Conservation (phyloP, 2,329 filamentous ascomycete genomes). For the Ophiostoma piceae region DNA sequence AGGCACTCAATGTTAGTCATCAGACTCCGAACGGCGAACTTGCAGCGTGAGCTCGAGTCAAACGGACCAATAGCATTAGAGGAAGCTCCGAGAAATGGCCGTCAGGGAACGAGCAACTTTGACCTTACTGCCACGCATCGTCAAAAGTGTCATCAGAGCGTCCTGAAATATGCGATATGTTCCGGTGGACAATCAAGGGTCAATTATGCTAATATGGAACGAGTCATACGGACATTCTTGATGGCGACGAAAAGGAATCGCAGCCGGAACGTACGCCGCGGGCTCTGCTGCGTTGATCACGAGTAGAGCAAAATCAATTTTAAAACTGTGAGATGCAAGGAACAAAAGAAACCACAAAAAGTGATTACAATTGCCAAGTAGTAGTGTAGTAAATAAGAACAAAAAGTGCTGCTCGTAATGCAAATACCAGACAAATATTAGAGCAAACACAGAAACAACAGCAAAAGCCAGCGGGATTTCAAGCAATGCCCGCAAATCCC, state of each 20-base stretch:
- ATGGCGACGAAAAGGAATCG: not conserved
- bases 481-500: slow-evolving; percentile 5
- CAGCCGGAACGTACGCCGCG: not conserved
- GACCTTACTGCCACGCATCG: not conserved
- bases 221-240: not conserved
- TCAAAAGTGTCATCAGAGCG: not conserved
- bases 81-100: slow-evolving; percentile 3
- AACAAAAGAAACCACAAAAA: not conserved
- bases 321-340: not conserved
- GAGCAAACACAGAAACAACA: not conserved
- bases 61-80: not conserved
- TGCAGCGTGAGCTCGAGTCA: not conserved
- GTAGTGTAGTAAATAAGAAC: not conserved
- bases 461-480: slow-evolving; percentile 1
- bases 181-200: not conserved
- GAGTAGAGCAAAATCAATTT: not conserved
- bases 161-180: not conserved
- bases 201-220: not conserved
- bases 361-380: not conserved
- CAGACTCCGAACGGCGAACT: not conserved
- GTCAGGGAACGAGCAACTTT: not conserved
- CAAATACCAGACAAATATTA: not conserved
- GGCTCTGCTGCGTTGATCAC: not conserved
- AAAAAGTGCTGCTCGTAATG: too few species aligned
- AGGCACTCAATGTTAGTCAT: not conserved